A percentile compares a stretch with the other conserved stretches of the same genome.
Evolutionary conservation across 768 basidiomycete species (phyloP).

Genomic region (Dentipellis fragilis): DNA sequence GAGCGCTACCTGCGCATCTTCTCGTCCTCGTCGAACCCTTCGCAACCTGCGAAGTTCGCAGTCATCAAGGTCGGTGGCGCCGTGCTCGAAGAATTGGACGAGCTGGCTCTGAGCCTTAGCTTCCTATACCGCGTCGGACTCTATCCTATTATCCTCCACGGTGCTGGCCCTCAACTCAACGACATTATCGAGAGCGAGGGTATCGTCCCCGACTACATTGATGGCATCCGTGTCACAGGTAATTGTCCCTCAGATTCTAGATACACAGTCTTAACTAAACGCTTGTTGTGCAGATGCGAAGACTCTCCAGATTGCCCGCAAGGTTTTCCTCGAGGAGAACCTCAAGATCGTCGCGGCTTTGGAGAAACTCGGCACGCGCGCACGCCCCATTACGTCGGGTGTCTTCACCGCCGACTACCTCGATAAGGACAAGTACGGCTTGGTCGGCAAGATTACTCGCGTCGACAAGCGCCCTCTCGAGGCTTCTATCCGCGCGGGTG

Average conservation of each 20-base stretch:
- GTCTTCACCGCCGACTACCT: slow-evolving; percentile 97
- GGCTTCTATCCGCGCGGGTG: slow-evolving; percentile 92
- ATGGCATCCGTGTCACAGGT: slow-evolving; percentile 96
- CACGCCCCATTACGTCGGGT: slow-evolving; percentile 94
- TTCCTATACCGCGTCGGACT: slow-evolving; percentile 95
- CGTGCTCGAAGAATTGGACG: slow-evolving; percentile 85
- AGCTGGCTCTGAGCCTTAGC: slow-evolving; percentile 89
- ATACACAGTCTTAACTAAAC: background rate
- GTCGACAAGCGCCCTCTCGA: slow-evolving; percentile 96
- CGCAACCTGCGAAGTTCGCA: slow-evolving; percentile 89
- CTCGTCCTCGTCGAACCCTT: slow-evolving; percentile 82
- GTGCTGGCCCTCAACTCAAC: slow-evolving; percentile 93
- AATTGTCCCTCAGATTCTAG: slow-evolving; percentile 15
- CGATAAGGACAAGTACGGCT: slow-evolving; percentile 87
- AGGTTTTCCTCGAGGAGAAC: slow-evolving; percentile 97
- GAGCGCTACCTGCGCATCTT: slow-evolving; percentile 98
- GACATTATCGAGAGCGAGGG: slow-evolving; percentile 89
- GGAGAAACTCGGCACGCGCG: slow-evolving; percentile 91
- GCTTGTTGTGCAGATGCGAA: slow-evolving; percentile 59
- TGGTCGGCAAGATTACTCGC: slow-evolving; percentile 90
- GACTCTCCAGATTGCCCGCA: slow-evolving; percentile 88
- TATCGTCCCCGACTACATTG: slow-evolving; percentile 91
- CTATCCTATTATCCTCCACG: slow-evolving; percentile 96
- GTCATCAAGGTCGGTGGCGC: slow-evolving; percentile 98
- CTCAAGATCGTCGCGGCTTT: slow-evolving; percentile 88